Conservation (phyloP, 1,284 basidiomycete species). For the Melampsora larici-populina region DNA sequence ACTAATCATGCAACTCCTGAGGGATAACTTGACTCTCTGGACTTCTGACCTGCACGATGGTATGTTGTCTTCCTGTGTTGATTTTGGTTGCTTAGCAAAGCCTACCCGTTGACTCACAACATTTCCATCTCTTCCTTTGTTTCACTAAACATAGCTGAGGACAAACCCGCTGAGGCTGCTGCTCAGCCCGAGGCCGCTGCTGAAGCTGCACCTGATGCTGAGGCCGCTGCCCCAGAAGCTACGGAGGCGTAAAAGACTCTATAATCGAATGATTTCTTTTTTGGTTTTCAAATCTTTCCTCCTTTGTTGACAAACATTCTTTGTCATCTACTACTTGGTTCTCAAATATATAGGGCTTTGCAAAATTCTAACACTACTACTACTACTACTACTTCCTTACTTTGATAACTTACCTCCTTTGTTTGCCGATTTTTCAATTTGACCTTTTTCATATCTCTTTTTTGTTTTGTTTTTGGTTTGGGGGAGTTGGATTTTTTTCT, state of each 20-base stretch:
- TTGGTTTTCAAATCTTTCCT: no score
- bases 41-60: slow-evolving; percentile 53
- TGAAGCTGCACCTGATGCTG: background rate
- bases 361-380: no score
- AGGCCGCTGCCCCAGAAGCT: background rate
- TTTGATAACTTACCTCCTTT: no score
- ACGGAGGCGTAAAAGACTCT: background rate
- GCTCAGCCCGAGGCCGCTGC: background rate
- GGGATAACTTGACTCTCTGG: slow-evolving; percentile 57
- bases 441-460: no score
- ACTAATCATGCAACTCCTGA: slow-evolving; percentile 57
- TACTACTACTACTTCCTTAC: no score
- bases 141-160: background rate
- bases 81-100: background rate
- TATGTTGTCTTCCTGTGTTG: background rate
- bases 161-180: background rate
- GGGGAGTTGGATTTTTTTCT: no score
- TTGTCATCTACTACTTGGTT: no score
- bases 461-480: no score
- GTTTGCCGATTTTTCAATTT: no score
- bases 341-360: no score
- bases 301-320: no score
- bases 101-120: background rate
- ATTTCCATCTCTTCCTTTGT: background rate
- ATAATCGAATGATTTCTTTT: no score